Conservation (phyloP, 257 asterid species). For the Solanum chiquidenum region DNA sequence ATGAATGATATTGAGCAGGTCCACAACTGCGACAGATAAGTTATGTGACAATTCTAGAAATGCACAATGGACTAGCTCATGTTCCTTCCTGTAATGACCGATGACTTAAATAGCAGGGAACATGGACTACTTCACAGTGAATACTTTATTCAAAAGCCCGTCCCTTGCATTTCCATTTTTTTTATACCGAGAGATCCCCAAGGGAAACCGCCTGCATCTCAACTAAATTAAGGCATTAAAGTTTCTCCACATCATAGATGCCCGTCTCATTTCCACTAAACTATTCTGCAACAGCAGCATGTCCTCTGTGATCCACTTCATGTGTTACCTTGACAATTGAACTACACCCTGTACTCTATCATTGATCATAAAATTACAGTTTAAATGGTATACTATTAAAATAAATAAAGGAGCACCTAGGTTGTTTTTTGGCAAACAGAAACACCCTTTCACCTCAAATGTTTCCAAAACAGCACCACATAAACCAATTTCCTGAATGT, state of each 20-base stretch:
- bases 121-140: background rate
- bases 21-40: background rate
- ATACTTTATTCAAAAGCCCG: background rate
- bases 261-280: background rate
- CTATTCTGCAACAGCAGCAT: background rate
- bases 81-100: background rate
- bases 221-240: background rate
- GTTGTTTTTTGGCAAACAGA: background rate
- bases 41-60: background rate
- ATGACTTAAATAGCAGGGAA: background rate
- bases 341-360: background rate
- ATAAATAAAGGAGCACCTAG: background rate
- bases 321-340: background rate
- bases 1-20: slow-evolving; percentile 11
- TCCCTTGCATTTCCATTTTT: background rate
- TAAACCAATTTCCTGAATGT: background rate
- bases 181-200: background rate
- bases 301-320: background rate
- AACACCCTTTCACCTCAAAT: background rate
- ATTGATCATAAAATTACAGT: background rate
- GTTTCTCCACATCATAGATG: background rate
- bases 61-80: background rate
- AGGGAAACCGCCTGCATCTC: background rate
- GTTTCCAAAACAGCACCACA: background rate
- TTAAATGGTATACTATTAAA: background rate